A percentile compares a stretch with the other conserved stretches of the same genome.
Conservation (phyloP, 2,329 filamentous ascomycete genomes). For the Plenodomus lindquistii region DNA sequence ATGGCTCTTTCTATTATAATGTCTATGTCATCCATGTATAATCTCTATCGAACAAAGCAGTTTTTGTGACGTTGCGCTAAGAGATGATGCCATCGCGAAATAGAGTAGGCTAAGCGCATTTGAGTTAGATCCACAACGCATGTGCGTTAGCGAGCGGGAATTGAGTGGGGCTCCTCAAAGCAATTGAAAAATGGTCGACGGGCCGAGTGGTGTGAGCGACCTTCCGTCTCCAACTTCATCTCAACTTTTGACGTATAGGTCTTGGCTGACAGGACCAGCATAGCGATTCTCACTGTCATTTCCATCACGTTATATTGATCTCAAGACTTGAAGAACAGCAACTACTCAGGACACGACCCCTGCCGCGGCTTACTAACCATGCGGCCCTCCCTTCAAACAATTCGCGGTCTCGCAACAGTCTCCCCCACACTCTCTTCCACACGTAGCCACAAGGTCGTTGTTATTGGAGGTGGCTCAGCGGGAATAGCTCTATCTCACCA, state of each 20-base stretch:
- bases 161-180: not conserved
- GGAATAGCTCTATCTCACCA: conserved; percentile 70
- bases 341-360: not conserved
- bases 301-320: not conserved
- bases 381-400: conserved; percentile 3
- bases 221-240: not conserved
- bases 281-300: not conserved
- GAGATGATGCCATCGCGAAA: not conserved
- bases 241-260: not conserved
- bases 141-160: not conserved
- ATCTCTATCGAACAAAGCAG: not conserved
- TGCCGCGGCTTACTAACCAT: conserved; percentile 1
- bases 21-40: no score
- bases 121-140: not conserved
- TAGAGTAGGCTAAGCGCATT: not conserved
- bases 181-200: not conserved
- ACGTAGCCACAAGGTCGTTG: conserved; percentile 64
- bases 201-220: not conserved
- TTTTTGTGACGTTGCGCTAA: not conserved
- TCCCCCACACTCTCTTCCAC: conserved; percentile 35
- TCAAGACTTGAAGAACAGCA: not conserved
- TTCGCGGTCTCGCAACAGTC: conserved; percentile 27
- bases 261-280: not conserved
- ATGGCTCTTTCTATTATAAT: no score
- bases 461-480: conserved; percentile 69